Conservation (phyloP, 2,329 filamentous ascomycete genomes). For the Tolypocladium ovalisporum region DNA sequence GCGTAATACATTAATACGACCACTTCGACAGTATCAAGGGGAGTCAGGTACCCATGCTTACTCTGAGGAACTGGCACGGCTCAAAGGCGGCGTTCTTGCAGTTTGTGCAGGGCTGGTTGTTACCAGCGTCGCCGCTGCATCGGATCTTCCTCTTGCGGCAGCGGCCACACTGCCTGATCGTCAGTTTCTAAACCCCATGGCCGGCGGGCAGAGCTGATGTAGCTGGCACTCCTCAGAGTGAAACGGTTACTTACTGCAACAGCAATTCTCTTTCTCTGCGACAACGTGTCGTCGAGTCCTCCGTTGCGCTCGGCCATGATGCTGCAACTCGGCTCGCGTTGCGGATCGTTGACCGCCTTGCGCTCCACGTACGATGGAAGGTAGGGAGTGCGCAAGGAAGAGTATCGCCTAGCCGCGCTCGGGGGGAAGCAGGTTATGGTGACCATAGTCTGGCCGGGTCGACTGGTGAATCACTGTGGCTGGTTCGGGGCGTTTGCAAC, state of each 20-base stretch:
- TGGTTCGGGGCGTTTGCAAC: not conserved
- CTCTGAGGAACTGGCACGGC: conserved; percentile 71
- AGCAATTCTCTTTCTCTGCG: conserved; percentile 46
- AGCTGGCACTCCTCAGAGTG: not conserved
- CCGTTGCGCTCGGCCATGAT: conserved; percentile 8
- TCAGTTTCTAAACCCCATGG: conserved; percentile 5
- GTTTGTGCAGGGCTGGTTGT: conserved; percentile 69
- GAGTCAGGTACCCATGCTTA: conserved; percentile 26
- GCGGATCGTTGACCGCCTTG: conserved; percentile 3
- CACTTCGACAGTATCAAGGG: not conserved
- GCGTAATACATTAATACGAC: not conserved
- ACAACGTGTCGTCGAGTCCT: conserved; percentile 23
- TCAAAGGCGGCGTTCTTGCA: conserved; percentile 65
- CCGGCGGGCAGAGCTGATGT: not conserved
- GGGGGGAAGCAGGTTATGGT: conserved; percentile 7
- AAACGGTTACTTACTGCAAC: conserved; percentile 38
- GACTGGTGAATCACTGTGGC: not conserved
- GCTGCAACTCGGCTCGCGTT: conserved; percentile 3
- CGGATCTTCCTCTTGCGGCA: conserved; percentile 92
- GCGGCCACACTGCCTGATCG: conserved; percentile 58
- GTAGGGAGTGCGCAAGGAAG: conserved; percentile 7
- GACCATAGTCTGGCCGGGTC: conserved; percentile 7
- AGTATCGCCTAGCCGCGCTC: conserved; percentile 6
- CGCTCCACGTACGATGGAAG: conserved; percentile 7
- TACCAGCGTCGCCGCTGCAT: conserved; percentile 75